A percentile compares a stretch with the other conserved stretches of the same genome.
These are phyloP conservation scores for Taphrina populina DNA, from an alignment of 1,139 yeast species.

Conservation along the genomic window DNA sequence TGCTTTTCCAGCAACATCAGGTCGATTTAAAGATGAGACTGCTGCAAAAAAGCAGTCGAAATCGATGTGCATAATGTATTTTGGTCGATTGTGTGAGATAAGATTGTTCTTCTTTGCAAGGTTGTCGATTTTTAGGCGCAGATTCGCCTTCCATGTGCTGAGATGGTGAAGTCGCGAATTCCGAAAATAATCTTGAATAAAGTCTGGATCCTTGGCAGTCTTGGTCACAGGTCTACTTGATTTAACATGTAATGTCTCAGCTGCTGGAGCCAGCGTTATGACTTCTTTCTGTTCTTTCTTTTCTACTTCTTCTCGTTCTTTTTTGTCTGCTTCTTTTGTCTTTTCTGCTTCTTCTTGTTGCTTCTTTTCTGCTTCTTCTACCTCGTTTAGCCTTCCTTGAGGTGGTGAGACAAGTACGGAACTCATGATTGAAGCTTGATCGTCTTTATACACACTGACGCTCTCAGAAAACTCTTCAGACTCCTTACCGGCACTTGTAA, in stretches of 20 bases:
- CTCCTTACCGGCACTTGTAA: slow-evolving; percentile 6
- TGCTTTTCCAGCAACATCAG: slow-evolving; percentile 56
- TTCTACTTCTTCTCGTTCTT: background rate
- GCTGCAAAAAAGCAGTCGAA: slow-evolving; percentile 93
- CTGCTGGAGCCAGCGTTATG: background rate
- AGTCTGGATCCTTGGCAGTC: slow-evolving; percentile 77
- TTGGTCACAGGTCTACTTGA: slow-evolving; percentile 12
- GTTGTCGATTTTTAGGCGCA: slow-evolving; percentile 60
- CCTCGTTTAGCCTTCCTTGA: background rate
- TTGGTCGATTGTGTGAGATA: slow-evolving; percentile 24
- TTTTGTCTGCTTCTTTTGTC: background rate
- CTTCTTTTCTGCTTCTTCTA: background rate
- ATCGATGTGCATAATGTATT: slow-evolving; percentile 71
- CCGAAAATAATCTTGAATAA: slow-evolving; percentile 66
- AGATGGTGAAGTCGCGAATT: slow-evolving; percentile 85
- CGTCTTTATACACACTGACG: too few relatives aligned
- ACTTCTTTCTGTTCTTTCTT: background rate
- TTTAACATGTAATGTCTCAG: background rate
- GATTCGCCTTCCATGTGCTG: slow-evolving; percentile 79
- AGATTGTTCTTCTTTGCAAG: slow-evolving; percentile 44
- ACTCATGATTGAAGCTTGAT: too few relatives aligned
- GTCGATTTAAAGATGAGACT: slow-evolving; percentile 64
- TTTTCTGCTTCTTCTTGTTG: background rate
- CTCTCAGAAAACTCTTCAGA: too few relatives aligned
- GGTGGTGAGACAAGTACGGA: background rate